Base-by-base conservation (phyloP, 805 yeast genomes). In the Scheffersomyces coipomensis region DNA sequence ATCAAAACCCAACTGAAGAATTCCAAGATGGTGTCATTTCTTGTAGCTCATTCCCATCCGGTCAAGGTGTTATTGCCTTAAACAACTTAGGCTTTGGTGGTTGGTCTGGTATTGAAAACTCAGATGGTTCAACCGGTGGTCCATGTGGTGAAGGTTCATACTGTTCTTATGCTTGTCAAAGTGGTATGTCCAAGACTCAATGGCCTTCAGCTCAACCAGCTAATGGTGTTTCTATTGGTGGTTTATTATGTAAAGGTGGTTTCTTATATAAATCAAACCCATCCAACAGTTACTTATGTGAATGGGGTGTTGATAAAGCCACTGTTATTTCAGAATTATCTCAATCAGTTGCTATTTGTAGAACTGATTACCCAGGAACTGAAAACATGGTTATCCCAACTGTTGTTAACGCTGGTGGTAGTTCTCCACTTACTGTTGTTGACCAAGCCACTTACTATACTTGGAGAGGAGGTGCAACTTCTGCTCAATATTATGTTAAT, bases 351-450 rank as follows among this genome's bases (percentile, higher is more conserved):
- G 81, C 88, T 33, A 70, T 83, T 44, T 83, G 89, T 65, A 77
- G 87, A 73, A 83, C 89, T 46, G 89, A 83, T 63, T 83, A 83
- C 68, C 89, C 89, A 54, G 89, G 89, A 66, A 78, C 88, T 38
- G 89, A 83, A 71, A 83, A 82, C 67, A 83, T 83, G 89, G 81
- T 75, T 54, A 71, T 83, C 44, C 89, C 89, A 57, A 81, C 88
- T 44, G 72, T 78, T 47, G 78, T 83, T 41, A 55, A 63, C 27
- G 80, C 76, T 26, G 83, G 83, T 43, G 68, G 68, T 30, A 45
- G 62, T 12, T 63, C 68, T 34, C 76, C 80, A 27, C 68, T 78
- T 38, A 68, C 85, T 29, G 83, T 78, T 48, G 87, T 83, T 42
- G 77, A 81, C 58, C 74, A 76, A 52, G 75, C 66, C 53, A 52